Evolutionary conservation across 2,329 filamentous ascomycete species (phyloP).

Genomic region (Colletotrichum zoysiae): DNA sequence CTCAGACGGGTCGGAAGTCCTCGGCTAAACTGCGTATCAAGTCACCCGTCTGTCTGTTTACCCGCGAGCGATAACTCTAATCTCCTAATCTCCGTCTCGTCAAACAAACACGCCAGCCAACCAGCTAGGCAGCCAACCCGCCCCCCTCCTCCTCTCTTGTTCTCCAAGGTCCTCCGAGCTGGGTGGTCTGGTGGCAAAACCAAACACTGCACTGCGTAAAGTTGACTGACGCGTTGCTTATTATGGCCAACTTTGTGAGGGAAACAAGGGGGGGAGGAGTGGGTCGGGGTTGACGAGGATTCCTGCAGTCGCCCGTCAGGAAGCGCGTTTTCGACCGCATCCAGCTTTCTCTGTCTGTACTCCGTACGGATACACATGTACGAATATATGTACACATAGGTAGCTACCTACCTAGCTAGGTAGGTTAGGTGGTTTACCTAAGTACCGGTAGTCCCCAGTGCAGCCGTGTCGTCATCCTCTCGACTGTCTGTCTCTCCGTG

Average conservation of each 20-base stretch:
- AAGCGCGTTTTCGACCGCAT: neutral
- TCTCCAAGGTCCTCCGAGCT: neutral
- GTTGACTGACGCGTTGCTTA: neutral
- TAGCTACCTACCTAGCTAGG: too few relatives aligned
- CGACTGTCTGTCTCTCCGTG: neutral
- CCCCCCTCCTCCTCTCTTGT: neutral
- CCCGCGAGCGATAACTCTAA: slow-evolving; percentile 26
- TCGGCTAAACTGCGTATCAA: slow-evolving; percentile 38
- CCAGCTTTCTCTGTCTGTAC: neutral
- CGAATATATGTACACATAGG: too few relatives aligned
- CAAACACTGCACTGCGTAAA: neutral
- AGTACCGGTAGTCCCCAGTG: neutral
- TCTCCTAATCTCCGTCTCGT: slow-evolving; percentile 7
- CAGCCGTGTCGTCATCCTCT: neutral
- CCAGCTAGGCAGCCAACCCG: too few relatives aligned
- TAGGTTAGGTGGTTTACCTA: too few relatives aligned
- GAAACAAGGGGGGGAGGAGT: neutral
- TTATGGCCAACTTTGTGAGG: neutral
- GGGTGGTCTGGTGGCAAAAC: neutral
- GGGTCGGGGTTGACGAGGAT: neutral
- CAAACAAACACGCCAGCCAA: neutral
- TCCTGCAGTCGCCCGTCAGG: neutral
- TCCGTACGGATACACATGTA: too few relatives aligned
- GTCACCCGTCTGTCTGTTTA: neutral
- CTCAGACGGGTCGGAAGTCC: slow-evolving; percentile 17